Evolutionary conservation across 2,329 filamentous ascomycete species (phyloP).

Genomic region (Ceratocystis variospora): DNA sequence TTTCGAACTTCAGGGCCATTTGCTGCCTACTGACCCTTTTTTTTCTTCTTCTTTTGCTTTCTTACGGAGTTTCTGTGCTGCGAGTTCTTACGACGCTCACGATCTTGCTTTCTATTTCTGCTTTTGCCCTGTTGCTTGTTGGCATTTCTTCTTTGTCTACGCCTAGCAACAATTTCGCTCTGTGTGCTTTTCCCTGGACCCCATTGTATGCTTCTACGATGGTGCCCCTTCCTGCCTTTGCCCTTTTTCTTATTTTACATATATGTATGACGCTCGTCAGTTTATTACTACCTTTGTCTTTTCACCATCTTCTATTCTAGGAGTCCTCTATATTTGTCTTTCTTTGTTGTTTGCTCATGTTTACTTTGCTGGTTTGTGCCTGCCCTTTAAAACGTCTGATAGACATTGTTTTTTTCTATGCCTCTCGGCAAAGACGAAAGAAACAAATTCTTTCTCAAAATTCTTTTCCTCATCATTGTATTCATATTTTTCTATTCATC

Average conservation of each 20-base stretch:
- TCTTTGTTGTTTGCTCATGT: neutral
- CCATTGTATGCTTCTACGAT: neutral
- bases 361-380: neutral
- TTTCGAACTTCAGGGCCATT: no score
- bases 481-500: neutral
- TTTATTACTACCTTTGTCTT: neutral
- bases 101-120: neutral
- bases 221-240: neutral
- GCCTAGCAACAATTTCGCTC: no score
- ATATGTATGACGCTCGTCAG: neutral
- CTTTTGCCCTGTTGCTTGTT: neutral
- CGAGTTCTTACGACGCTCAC: conserved; percentile 6
- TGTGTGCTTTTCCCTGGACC: neutral
- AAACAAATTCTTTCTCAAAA: neutral
- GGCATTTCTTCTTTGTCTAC: neutral
- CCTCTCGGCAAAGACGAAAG: neutral
- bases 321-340: neutral
- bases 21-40: no score
- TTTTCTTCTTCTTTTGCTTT: no score
- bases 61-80: conserved; percentile 3
- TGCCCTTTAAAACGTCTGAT: neutral
- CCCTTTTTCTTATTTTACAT: neutral
- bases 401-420: neutral
- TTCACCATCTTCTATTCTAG: neutral
- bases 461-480: neutral